Evolutionary conservation across 2,329 filamentous ascomycete genomes (phyloP).

Genomic region (Ceratocystis eucalypticola): DNA sequence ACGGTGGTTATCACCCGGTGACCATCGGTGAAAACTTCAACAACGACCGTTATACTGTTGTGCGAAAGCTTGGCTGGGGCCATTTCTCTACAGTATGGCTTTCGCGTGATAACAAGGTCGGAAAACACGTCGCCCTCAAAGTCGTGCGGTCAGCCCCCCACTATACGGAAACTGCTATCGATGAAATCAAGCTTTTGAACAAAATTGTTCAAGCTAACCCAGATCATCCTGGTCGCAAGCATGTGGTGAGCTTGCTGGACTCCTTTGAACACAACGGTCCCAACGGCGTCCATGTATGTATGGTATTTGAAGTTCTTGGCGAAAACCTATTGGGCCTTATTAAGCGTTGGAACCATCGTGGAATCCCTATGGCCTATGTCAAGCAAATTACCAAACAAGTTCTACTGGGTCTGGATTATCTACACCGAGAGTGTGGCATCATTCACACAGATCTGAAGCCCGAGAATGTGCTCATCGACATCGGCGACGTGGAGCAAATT

Average conservation of each 20-base stretch:
- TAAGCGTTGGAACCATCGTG: constrained; percentile 96
- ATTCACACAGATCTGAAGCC: constrained; percentile 97
- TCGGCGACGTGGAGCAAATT: constrained; percentile 96
- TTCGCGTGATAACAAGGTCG: constrained; percentile 67
- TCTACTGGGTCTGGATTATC: constrained; percentile 83
- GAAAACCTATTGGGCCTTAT: constrained; percentile 91
- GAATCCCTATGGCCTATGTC: constrained; percentile 89
- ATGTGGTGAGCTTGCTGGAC: constrained; percentile 90
- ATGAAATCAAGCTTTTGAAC: constrained; percentile 96
- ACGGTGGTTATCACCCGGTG: constrained; percentile 95
- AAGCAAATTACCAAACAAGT: constrained; percentile 99
- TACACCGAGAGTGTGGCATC: constrained; percentile 95
- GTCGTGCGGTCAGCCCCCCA: constrained; percentile 94
- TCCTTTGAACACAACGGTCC: constrained; percentile 97
- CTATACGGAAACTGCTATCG: constrained; percentile 96
- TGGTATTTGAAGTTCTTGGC: constrained; percentile 96
- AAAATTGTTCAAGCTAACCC: constrained; percentile 94
- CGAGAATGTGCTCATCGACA: constrained; percentile 96
- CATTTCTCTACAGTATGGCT: constrained; percentile 97
- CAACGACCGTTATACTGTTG: constrained; percentile 88
- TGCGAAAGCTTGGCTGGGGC: constrained; percentile 94
- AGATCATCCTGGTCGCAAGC: constrained; percentile 81
- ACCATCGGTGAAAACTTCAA: constrained; percentile 93
- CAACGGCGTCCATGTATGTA: constrained; percentile 92
- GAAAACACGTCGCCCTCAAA: constrained; percentile 94